phyloP scores from a whole-genome alignment of 2,329 filamentous ascomycete genomes.

The Rhynchosporium graminicola region DNA sequence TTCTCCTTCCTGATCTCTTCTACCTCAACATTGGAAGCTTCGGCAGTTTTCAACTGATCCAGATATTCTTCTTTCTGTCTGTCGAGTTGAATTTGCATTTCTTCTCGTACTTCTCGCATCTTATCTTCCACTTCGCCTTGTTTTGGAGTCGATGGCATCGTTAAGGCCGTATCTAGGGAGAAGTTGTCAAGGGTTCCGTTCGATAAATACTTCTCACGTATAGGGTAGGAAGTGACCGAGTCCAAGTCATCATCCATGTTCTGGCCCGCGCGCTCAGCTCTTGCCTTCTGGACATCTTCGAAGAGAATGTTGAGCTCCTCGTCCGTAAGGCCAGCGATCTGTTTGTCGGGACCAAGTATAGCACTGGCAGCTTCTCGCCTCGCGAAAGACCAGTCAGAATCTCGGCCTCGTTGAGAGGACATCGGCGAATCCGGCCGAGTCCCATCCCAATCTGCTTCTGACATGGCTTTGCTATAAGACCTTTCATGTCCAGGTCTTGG shows the following conservation, averaged over 20 bases:
- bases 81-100: constrained; percentile 81
- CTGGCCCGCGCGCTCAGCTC: constrained; percentile 73
- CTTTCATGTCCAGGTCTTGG: constrained; percentile 72
- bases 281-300: constrained; percentile 87
- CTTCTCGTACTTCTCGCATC: constrained; percentile 73
- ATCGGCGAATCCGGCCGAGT: constrained; percentile 80
- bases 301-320: constrained; percentile 93
- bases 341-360: constrained; percentile 86
- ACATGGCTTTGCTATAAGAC: constrained; percentile 74
- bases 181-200: constrained; percentile 95
- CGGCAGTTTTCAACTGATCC: constrained; percentile 73
- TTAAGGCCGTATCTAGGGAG: constrained; percentile 89
- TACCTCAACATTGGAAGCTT: constrained; percentile 74
- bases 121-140: constrained; percentile 75
- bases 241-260: constrained; percentile 89
- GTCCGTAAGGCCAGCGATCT: constrained; percentile 85
- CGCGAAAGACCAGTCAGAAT: constrained; percentile 94
- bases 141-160: constrained; percentile 89
- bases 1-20: constrained; percentile 85
- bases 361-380: constrained; percentile 90
- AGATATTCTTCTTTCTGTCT: constrained; percentile 82
- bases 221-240: constrained; percentile 81
- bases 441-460: constrained; percentile 71
- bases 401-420: constrained; percentile 66
- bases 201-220: constrained; percentile 93